phyloP scores from a whole-genome alignment of 2,329 filamentous ascomycete species.

The Aspergillaceae sp. region DNA sequence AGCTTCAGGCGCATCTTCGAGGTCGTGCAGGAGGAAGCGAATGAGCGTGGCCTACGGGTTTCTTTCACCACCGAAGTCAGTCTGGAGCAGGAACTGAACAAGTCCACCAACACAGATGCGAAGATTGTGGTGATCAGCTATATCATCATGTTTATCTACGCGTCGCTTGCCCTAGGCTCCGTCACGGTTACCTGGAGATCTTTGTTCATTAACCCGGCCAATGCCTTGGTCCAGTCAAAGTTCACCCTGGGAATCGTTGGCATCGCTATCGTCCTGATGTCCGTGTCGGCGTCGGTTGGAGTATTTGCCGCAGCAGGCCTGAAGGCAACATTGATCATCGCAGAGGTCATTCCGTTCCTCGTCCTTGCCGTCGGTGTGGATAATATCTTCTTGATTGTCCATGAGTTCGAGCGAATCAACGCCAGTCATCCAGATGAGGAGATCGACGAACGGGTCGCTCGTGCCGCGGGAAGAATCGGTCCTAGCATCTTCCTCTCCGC shows the following conservation, averaged over 20 bases:
- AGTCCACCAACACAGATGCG: constrained; percentile 95
- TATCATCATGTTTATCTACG: constrained; percentile 97
- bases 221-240: constrained; percentile 87
- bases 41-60: constrained; percentile 66
- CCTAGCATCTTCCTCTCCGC: constrained; percentile 93
- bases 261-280: constrained; percentile 94
- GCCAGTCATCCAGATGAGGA: constrained; percentile 80
- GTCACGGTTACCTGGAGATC: constrained; percentile 71
- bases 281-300: constrained; percentile 88
- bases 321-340: constrained; percentile 94
- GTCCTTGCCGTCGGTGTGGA: constrained; percentile 94
- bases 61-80: constrained; percentile 96
- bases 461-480: constrained; percentile 89
- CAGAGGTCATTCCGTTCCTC: constrained; percentile 96
- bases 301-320: constrained; percentile 86
- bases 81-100: constrained; percentile 90
- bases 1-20: constrained; percentile 65
- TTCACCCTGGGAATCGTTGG: constrained; percentile 91
- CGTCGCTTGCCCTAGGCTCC: constrained; percentile 83
- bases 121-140: constrained; percentile 97
- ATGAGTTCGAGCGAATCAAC: constrained; percentile 95
- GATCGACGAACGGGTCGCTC: constrained; percentile 76
- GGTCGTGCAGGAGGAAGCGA: constrained; percentile 71
- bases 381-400: constrained; percentile 97
- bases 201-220: constrained; percentile 70